These are phyloP conservation scores for Papilionanthe hybrid DNA, from an alignment of 116 monocot species.

Conservation along the genomic window DNA sequence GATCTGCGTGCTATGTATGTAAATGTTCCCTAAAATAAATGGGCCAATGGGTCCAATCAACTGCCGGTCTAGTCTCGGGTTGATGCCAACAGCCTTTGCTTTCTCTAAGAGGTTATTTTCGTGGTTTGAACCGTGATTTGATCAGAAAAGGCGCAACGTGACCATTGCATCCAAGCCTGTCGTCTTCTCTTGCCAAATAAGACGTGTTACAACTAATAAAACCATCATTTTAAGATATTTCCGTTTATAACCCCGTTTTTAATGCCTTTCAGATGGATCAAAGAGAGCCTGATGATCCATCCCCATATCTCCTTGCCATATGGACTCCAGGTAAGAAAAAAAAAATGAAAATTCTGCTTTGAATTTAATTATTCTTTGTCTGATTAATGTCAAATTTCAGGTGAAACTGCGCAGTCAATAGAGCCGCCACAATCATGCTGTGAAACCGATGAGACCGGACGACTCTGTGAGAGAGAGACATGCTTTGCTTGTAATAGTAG, in stretches of 20 bases:
- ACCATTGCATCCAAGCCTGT: not conserved
- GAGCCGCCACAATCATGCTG: conserved; percentile 14
- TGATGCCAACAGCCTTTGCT: not conserved
- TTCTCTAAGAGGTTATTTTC: not conserved
- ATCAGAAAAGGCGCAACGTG: not conserved
- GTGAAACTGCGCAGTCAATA: conserved; percentile 21
- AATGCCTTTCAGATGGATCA: conserved; percentile 24
- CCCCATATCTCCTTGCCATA: conserved; percentile 37
- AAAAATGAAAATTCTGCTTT: not conserved
- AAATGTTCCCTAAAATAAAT: no score
- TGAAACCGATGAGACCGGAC: conserved; percentile 1
- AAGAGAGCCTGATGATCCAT: conserved; percentile 46
- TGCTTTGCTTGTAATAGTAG: conserved; percentile 23
- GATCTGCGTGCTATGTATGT: no score
- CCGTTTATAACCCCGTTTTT: not conserved
- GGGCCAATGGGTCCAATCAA: no score
- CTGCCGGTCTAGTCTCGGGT: no score
- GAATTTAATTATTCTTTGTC: not conserved
- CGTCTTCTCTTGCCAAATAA: not conserved
- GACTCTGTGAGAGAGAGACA: conserved; percentile 16
- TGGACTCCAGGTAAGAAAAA: conserved; percentile 34
- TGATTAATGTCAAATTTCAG: conserved; percentile 8
- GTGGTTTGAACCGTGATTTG: not conserved
- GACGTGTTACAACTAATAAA: not conserved
- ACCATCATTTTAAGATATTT: not conserved